phyloP scores from a whole-genome alignment of 139 green algal genomes.

The Monoraphidium neglectum region DNA sequence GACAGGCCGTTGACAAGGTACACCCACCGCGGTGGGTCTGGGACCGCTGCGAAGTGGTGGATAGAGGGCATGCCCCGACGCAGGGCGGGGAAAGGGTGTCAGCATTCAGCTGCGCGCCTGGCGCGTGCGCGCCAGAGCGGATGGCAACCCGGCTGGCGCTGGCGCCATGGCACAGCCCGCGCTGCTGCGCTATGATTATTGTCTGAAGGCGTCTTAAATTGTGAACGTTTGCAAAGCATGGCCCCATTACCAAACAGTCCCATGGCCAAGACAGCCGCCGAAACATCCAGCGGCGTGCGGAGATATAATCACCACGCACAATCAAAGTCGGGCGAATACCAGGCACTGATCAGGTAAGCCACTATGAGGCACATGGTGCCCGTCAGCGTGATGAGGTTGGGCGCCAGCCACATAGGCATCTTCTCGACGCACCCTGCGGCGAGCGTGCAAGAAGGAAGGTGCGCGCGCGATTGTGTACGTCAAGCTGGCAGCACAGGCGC shows the following conservation, averaged over 20 bases:
- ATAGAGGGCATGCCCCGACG: conserved; percentile 31
- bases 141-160: background rate
- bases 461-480: too few relatives aligned
- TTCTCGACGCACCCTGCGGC: conserved; percentile 43
- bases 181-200: too few relatives aligned
- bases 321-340: conserved; percentile 66
- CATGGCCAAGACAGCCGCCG: background rate
- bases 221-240: too few relatives aligned
- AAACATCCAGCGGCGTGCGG: conserved; percentile 3
- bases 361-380: conserved; percentile 66
- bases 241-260: too few relatives aligned
- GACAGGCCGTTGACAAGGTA: conserved; percentile 54
- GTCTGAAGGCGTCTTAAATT: too few relatives aligned
- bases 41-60: background rate
- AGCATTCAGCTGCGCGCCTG: background rate
- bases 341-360: conserved; percentile 56
- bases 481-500: background rate
- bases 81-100: background rate
- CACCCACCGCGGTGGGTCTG: conserved; percentile 61
- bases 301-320: conserved; percentile 38
- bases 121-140: too few relatives aligned
- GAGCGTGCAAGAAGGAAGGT: background rate
- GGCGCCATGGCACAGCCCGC: background rate
- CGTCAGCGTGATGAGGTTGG: conserved; percentile 92
- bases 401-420: conserved; percentile 88